These are phyloP conservation scores for barrel medic (Medicago truncatula) DNA, from an alignment of 306 rosid species.

Conservation along the genomic window DNA sequence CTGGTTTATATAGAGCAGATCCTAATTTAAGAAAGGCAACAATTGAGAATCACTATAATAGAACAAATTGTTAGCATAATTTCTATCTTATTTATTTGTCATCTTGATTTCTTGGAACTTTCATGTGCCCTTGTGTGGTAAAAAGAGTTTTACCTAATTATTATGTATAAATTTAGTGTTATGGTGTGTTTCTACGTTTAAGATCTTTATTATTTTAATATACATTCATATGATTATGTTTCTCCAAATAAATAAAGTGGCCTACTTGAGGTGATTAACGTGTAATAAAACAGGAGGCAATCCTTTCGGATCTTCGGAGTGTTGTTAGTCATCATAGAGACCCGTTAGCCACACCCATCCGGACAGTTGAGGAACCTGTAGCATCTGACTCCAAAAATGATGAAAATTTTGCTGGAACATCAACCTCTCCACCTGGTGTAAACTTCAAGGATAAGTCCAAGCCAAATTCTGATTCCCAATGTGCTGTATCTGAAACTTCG, in stretches of 20 bases:
- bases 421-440: constrained; percentile 46
- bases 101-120: not conserved
- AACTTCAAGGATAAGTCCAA: constrained; percentile 50
- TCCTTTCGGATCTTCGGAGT: constrained; percentile 91
- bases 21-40: not conserved
- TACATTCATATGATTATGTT: constrained; percentile 11
- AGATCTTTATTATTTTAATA: constrained; percentile 1
- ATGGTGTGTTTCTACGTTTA: constrained; percentile 32
- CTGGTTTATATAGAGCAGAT: no score
- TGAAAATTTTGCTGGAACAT: constrained; percentile 43
- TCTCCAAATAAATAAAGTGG: constrained; percentile 10
- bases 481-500: constrained; percentile 45
- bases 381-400: constrained; percentile 58
- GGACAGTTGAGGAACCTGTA: constrained; percentile 75
- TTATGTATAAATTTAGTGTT: not conserved
- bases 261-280: constrained; percentile 23
- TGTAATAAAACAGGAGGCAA: constrained; percentile 80
- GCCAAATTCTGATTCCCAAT: constrained; percentile 51
- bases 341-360: constrained; percentile 93
- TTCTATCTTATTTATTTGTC: not conserved
- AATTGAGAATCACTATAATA: not conserved
- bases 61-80: not conserved
- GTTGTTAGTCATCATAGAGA: constrained; percentile 93
- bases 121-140: constrained; percentile 17
- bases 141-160: constrained; percentile 11